Conservation (phyloP, 2,329 filamentous ascomycete genomes). For the Colletotrichum lindemuthianum region DNA sequence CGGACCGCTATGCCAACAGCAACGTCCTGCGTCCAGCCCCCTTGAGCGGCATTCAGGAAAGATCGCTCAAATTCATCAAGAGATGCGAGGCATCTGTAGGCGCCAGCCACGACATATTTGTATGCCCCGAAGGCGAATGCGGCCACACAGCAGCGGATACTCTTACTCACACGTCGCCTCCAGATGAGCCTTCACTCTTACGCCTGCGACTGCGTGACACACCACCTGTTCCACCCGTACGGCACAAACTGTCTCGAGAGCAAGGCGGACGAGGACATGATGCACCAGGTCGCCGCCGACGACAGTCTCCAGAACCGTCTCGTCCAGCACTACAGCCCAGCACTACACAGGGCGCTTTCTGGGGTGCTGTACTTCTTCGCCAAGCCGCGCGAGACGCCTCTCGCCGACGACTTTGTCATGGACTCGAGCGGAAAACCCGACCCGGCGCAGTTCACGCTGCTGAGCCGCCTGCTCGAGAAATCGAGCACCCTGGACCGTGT, state of each 20-base stretch:
- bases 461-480: slow-evolving; percentile 67
- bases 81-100: slow-evolving; percentile 58
- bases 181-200: slow-evolving; percentile 66
- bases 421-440: slow-evolving; percentile 57
- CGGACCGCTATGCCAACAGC: slow-evolving; percentile 75
- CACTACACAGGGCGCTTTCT: slow-evolving; percentile 58
- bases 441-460: slow-evolving; percentile 64
- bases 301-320: slow-evolving; percentile 73
- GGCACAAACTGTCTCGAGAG: slow-evolving; percentile 69
- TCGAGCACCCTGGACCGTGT: slow-evolving; percentile 56
- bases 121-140: slow-evolving; percentile 45
- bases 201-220: slow-evolving; percentile 74
- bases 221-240: slow-evolving; percentile 75
- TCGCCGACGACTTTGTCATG: slow-evolving; percentile 69
- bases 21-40: slow-evolving; percentile 69
- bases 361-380: slow-evolving; percentile 58
- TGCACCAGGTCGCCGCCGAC: slow-evolving; percentile 75
- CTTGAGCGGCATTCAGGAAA: slow-evolving; percentile 65
- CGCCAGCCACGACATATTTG: slow-evolving; percentile 69
- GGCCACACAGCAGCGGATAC: slow-evolving; percentile 21
- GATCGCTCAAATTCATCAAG: slow-evolving; percentile 64
- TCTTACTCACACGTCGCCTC: neutral
- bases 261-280: slow-evolving; percentile 68
- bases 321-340: slow-evolving; percentile 66
- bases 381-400: slow-evolving; percentile 65